Conservation (phyloP, 257 asterid species). For the Fraxinus anomala region DNA sequence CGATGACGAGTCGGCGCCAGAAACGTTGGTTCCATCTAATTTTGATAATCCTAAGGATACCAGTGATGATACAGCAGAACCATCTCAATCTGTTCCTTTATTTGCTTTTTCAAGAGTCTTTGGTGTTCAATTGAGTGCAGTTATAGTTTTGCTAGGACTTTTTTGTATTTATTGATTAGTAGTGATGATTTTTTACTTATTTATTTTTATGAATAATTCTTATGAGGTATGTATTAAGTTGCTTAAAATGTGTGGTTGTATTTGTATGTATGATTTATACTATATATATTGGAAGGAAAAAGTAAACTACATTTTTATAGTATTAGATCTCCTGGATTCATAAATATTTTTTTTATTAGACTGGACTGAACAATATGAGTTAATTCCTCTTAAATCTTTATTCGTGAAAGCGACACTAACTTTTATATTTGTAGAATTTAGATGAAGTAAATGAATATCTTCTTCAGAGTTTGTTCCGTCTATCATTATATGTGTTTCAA, state of each 20-base stretch:
- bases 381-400: no score
- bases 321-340: no score
- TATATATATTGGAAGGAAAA: no score
- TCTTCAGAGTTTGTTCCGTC: no score
- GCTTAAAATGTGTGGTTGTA: not conserved
- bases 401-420: no score
- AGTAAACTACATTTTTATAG: not conserved
- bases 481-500: no score
- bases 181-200: not conserved
- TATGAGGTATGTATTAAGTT: conserved; percentile 20
- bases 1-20: conserved; percentile 64
- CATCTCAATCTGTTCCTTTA: conserved; percentile 50
- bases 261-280: not conserved
- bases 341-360: no score
- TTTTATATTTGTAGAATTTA: no score
- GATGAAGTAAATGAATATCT: no score
- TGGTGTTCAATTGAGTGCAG: conserved; percentile 35
- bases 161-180: conserved; percentile 25
- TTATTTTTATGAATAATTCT: not conserved
- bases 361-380: no score
- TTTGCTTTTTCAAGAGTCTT: conserved; percentile 19
- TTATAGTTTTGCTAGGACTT: conserved; percentile 35
- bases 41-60: conserved; percentile 62
- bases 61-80: conserved; percentile 36
- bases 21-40: conserved; percentile 70